These are phyloP conservation scores for Hypericum perforatum DNA, from an alignment of 345 rosid genomes.

Conservation along the genomic window DNA sequence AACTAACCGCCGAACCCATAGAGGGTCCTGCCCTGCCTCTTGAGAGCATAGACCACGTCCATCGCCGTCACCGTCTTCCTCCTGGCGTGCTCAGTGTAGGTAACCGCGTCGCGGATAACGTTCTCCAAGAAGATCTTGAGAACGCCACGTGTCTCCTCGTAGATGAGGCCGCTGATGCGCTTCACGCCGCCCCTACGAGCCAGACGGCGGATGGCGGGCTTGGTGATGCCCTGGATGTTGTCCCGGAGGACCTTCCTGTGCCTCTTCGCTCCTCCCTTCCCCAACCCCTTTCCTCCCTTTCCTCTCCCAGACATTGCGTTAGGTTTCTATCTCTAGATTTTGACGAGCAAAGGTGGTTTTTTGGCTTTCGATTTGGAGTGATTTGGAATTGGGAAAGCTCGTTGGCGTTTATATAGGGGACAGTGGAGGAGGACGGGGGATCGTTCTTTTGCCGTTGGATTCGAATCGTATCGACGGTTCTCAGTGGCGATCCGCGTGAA, in stretches of 20 bases:
- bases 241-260: slow-evolving; percentile 16
- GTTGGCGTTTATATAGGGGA: too few species aligned
- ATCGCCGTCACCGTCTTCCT: slow-evolving; percentile 13
- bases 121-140: slow-evolving; percentile 16
- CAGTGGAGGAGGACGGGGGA: too few species aligned
- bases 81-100: slow-evolving; percentile 12
- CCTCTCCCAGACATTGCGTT: slow-evolving; percentile 19
- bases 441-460: too few species aligned
- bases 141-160: slow-evolving; percentile 17
- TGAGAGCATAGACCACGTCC: slow-evolving; percentile 14
- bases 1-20: slow-evolving; percentile 3
- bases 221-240: slow-evolving; percentile 17
- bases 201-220: slow-evolving; percentile 17
- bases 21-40: slow-evolving; percentile 17
- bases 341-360: too few species aligned
- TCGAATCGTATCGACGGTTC: too few species aligned
- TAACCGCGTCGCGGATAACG: slow-evolving; percentile 14
- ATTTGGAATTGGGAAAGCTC: too few species aligned
- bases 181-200: slow-evolving; percentile 21
- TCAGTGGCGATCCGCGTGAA: too few species aligned
- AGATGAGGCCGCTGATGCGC: slow-evolving; percentile 17
- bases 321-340: too few species aligned
- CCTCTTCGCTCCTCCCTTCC: slow-evolving; percentile 17
- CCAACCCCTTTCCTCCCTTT: slow-evolving; percentile 18
- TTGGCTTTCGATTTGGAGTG: too few species aligned